Evolutionary conservation across 495 filamentous ascomycete genomes (phyloP).

Genomic region (Pyrenula aspistea): DNA sequence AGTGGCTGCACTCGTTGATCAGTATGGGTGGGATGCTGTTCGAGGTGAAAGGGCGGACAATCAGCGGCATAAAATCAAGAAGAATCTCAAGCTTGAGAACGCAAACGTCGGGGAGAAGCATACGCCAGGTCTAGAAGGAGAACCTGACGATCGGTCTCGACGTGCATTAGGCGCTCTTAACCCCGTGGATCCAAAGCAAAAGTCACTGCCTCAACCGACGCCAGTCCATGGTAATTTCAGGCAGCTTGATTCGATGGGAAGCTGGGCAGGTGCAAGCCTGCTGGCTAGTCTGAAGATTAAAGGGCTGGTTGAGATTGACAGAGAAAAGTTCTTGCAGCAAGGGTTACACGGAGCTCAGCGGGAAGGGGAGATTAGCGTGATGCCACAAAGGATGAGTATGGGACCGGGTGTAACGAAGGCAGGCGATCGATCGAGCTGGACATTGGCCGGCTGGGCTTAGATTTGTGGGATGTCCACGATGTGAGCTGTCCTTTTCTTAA

Average conservation of each 20-base stretch:
- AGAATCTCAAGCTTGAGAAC: slow-evolving; percentile 1
- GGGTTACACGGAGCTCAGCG: slow-evolving; percentile 60
- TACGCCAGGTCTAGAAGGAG: slow-evolving; percentile 3
- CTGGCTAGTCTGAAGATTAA: slow-evolving; percentile 65
- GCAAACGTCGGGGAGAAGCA: not conserved
- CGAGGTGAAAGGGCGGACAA: slow-evolving; percentile 46
- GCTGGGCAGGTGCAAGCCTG: slow-evolving; percentile 83
- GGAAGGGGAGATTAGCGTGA: slow-evolving; percentile 44
- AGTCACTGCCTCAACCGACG: not conserved
- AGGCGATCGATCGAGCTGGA: slow-evolving; percentile 60
- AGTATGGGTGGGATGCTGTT: slow-evolving; percentile 67
- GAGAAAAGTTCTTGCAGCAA: slow-evolving; percentile 70
- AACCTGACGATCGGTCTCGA: slow-evolving; percentile 4
- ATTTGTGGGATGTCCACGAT: not conserved
- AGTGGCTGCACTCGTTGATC: slow-evolving; percentile 46
- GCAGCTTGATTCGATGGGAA: slow-evolving; percentile 69
- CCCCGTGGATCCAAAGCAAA: slow-evolving; percentile 8
- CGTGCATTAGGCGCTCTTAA: slow-evolving; percentile 29
- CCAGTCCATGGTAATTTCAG: slow-evolving; percentile 48
- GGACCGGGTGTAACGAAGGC: slow-evolving; percentile 43
- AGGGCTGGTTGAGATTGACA: slow-evolving; percentile 71
- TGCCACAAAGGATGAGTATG: slow-evolving; percentile 45
- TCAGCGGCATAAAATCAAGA: slow-evolving; percentile 22
- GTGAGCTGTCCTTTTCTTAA: too few relatives aligned
- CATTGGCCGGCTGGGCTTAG: slow-evolving; percentile 67